Base-by-base conservation (phyloP, 2,329 filamentous ascomycete species). In the Aspergillus alliaceus region DNA sequence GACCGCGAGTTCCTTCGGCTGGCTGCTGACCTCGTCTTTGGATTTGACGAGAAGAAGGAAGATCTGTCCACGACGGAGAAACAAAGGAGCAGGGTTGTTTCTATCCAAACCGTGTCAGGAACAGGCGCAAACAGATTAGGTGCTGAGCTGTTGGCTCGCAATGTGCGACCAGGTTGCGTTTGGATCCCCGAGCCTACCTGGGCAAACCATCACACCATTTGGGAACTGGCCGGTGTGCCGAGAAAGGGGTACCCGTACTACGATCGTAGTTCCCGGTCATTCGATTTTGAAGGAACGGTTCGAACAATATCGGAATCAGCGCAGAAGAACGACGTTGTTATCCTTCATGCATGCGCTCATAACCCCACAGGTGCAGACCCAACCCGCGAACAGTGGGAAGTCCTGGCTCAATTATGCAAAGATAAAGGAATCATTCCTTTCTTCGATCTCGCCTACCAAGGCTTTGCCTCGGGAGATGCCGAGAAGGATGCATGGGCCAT, bases 121-220 rank as follows among this genome's bases (percentile, higher is more conserved):
- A 97, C 93, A 59, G 93, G 93, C 64, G 92, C 93, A 60, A 88
- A 95, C 63, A 92, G 96, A 73, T 79, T 96, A 44, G 93, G 91
- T 59, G 91, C 88, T 60, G 84, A 91, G 62, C 96, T 96, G 84
- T 86, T 96, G 56, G 81, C 88, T 72, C 90, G 86, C 69, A 95
- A 96, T 82, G 93, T 89, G 81, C 78, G 77, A 55, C 79, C 77
- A 9, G 56, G 86, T 66, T 86, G 85, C 55, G 85, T 93, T 72
- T 96, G 93, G 81, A 82, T 96, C 73, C 93, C 91, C 66, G 88
- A 90, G 74, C 93, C 93, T 42, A 96, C 93, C 54, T 97, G 93
- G 93, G 88, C 86, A 64, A 97, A 97, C 79, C 93, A 97, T 84
- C 86, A 92, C 79, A 89, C 93, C 76, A 95, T 97, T 79, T 95